phyloP scores from a whole-genome alignment of 2,329 filamentous ascomycete genomes.

The Exophiala sp. region DNA sequence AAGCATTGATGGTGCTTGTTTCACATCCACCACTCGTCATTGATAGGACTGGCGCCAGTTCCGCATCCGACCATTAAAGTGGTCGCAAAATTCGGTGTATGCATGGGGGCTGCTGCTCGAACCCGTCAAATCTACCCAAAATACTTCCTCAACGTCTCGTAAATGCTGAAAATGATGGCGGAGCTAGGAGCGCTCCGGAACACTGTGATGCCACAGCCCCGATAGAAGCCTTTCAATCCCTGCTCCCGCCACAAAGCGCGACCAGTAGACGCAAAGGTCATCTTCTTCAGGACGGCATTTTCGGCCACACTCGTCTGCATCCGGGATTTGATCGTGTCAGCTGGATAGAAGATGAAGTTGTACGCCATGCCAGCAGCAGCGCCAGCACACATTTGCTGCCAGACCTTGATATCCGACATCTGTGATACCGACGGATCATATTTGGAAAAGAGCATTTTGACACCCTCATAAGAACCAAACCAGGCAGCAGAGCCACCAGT shows the following conservation, averaged over 20 bases:
- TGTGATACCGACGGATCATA: slow-evolving; percentile 40
- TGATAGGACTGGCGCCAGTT: too few species aligned
- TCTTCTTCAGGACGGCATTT: slow-evolving; percentile 34
- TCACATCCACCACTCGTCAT: too few species aligned
- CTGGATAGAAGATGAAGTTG: slow-evolving; percentile 95
- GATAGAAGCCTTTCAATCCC: slow-evolving; percentile 78
- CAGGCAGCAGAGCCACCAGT: slow-evolving; percentile 89
- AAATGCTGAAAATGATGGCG: slow-evolving; percentile 96
- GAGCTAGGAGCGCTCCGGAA: slow-evolving; percentile 83
- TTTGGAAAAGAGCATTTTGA: slow-evolving; percentile 63
- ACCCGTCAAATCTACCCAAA: slow-evolving; percentile 46
- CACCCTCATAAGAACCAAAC: slow-evolving; percentile 87
- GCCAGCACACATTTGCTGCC: slow-evolving; percentile 82
- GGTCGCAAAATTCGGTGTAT: neutral
- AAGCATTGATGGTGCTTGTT: too few species aligned
- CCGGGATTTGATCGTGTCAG: slow-evolving; percentile 92
- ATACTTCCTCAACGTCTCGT: slow-evolving; percentile 72
- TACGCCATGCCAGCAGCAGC: slow-evolving; percentile 87
- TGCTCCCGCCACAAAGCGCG: slow-evolving; percentile 71
- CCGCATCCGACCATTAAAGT: neutral
- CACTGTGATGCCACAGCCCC: slow-evolving; percentile 91
- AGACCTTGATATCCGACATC: slow-evolving; percentile 55
- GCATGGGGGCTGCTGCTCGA: too few species aligned
- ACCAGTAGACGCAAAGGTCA: slow-evolving; percentile 63
- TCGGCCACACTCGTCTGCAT: slow-evolving; percentile 65